phyloP scores from a whole-genome alignment of 2,329 filamentous ascomycete genomes.

The Chrysosphaeria jannelii region DNA sequence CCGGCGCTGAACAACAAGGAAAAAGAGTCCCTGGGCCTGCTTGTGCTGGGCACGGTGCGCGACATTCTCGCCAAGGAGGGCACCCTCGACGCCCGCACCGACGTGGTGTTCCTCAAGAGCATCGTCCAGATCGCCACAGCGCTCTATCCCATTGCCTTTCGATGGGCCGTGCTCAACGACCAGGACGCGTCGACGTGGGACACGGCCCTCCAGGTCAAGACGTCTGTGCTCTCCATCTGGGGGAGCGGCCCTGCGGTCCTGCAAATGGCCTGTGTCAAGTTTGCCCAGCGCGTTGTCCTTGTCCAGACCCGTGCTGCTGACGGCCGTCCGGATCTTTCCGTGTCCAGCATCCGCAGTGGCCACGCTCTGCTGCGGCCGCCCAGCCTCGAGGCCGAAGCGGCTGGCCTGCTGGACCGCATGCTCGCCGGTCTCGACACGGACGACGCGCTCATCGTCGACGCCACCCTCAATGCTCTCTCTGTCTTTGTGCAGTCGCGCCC shows the following conservation, averaged over 20 bases:
- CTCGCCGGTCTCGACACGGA: slow-evolving; percentile 51
- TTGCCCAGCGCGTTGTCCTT: slow-evolving; percentile 74
- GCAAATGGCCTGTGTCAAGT: slow-evolving; percentile 88
- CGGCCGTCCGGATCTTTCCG: slow-evolving; percentile 53
- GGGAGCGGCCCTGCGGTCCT: slow-evolving; percentile 48
- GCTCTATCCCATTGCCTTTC: slow-evolving; percentile 73
- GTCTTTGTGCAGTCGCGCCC: slow-evolving; percentile 58
- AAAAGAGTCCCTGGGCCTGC: slow-evolving; percentile 53
- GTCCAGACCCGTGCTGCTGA: slow-evolving; percentile 68
- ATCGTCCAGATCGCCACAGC: slow-evolving; percentile 71
- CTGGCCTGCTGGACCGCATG: slow-evolving; percentile 68
- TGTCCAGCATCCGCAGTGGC: slow-evolving; percentile 57
- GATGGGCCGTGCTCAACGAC: slow-evolving; percentile 71
- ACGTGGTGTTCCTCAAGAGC: slow-evolving; percentile 54
- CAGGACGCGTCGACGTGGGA: slow-evolving; percentile 65
- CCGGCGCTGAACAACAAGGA: slow-evolving; percentile 48
- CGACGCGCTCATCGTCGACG: slow-evolving; percentile 16
- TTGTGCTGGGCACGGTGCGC: slow-evolving; percentile 49
- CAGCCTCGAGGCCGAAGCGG: slow-evolving; percentile 75
- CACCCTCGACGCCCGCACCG: slow-evolving; percentile 39
- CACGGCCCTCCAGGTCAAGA: slow-evolving; percentile 65
- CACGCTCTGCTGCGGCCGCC: slow-evolving; percentile 54
- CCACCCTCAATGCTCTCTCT: slow-evolving; percentile 37
- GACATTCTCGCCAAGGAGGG: too few species aligned
- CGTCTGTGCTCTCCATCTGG: slow-evolving; percentile 67